phyloP scores from a whole-genome alignment of 768 basidiomycete species.

The Suillus subalutaceus region DNA sequence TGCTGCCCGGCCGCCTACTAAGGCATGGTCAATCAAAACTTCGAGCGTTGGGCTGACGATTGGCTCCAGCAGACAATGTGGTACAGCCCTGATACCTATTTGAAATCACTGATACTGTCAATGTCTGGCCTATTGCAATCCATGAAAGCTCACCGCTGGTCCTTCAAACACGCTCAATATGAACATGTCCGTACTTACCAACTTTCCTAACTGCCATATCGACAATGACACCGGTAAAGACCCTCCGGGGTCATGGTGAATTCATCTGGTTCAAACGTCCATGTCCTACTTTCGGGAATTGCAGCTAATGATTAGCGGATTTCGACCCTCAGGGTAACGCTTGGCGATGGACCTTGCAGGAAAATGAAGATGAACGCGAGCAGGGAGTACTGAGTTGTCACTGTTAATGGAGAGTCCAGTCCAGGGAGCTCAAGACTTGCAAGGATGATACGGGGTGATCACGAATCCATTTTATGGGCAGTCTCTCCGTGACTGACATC shows the following conservation, averaged over 20 bases:
- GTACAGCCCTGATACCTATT: neutral
- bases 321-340: neutral
- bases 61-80: neutral
- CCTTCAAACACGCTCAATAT: neutral
- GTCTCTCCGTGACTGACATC: neutral
- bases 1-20: neutral
- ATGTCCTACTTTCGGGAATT: neutral
- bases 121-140: neutral
- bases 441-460: neutral
- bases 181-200: neutral
- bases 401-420: neutral
- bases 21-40: neutral
- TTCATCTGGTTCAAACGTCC: neutral
- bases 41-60: neutral
- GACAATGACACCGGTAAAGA: neutral
- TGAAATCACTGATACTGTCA: neutral
- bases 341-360: neutral
- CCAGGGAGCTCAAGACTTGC: neutral
- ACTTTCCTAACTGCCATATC: neutral
- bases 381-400: neutral
- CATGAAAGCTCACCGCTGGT: neutral
- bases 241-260: neutral
- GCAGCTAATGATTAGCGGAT: neutral
- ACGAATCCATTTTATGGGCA: neutral
- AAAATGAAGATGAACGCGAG: neutral